These are phyloP conservation scores for Podospora anserina DNA, from an alignment of 495 filamentous ascomycete genomes.

Conservation along the genomic window DNA sequence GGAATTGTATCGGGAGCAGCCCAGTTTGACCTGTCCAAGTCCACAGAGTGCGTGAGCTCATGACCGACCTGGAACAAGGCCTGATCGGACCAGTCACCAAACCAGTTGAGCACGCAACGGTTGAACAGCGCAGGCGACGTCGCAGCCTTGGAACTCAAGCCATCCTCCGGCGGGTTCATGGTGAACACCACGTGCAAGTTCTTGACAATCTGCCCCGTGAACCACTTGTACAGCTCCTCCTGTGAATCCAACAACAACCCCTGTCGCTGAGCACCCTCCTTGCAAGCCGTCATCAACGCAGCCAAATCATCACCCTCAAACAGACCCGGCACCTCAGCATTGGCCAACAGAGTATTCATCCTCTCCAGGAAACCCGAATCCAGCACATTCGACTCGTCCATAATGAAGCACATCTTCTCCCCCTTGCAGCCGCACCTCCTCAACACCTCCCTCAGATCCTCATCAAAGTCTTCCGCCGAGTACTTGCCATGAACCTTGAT, in stretches of 20 bases:
- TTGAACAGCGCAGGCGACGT: slow-evolving; percentile 98
- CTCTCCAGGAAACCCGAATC: slow-evolving; percentile 98
- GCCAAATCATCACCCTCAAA: slow-evolving; percentile 98
- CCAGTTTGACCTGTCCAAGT: slow-evolving; percentile 84
- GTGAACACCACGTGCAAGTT: slow-evolving; percentile 99
- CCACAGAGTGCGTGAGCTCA: slow-evolving; percentile 91
- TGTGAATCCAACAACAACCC: slow-evolving; percentile 92
- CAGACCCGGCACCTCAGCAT: slow-evolving; percentile 94
- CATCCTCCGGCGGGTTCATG: slow-evolving; percentile 99
- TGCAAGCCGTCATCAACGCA: slow-evolving; percentile 95
- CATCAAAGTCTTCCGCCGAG: slow-evolving; percentile 97
- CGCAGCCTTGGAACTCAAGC: slow-evolving; percentile 89
- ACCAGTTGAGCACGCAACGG: slow-evolving; percentile 98
- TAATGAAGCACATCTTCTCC: slow-evolving; percentile 99
- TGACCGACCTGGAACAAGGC: slow-evolving; percentile 96
- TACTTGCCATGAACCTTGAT: slow-evolving; percentile 99
- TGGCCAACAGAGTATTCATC: slow-evolving; percentile 98
- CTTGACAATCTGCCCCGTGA: slow-evolving; percentile 98
- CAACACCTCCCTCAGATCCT: slow-evolving; percentile 90
- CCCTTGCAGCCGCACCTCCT: slow-evolving; percentile 94
- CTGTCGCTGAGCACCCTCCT: slow-evolving; percentile 95
- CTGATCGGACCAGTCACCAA: slow-evolving; percentile 99
- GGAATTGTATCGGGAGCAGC: slow-evolving; percentile 86
- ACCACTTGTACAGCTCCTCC: slow-evolving; percentile 99
- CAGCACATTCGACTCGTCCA: slow-evolving; percentile 98